phyloP scores from a whole-genome alignment of 768 basidiomycete species.

The Rickenella mellea region DNA sequence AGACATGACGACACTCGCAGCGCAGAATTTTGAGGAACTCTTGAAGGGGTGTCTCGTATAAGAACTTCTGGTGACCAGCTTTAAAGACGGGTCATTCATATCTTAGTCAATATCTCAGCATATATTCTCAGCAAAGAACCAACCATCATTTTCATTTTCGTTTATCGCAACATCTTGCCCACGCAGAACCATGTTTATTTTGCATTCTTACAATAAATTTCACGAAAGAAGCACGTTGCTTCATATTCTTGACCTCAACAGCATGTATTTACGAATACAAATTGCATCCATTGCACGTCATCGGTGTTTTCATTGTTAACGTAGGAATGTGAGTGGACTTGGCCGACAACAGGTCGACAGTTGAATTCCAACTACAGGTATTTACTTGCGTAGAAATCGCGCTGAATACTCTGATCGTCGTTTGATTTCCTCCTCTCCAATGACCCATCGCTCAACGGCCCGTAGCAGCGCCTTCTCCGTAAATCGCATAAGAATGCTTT shows the following conservation, averaged over 20 bases:
- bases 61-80: not conserved
- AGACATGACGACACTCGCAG: not conserved
- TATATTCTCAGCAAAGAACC: too few species aligned
- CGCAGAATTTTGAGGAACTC: not conserved
- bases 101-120: not conserved
- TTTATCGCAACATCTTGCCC: too few species aligned
- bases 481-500: slow-evolving; percentile 53
- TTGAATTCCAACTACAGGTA: too few species aligned
- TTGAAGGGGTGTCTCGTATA: not conserved
- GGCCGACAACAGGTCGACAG: too few species aligned
- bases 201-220: not conserved
- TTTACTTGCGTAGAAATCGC: too few species aligned
- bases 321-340: too few species aligned
- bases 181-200: not conserved
- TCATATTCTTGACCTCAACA: too few species aligned
- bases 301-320: too few species aligned
- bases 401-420: not conserved
- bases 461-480: slow-evolving; percentile 44
- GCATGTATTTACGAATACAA: too few species aligned
- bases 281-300: too few species aligned
- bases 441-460: slow-evolving; percentile 26
- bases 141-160: too few species aligned
- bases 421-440: not conserved
- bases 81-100: not conserved
- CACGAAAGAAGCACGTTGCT: not conserved